Evolutionary conservation across 805 yeast species (phyloP), one percentile per base, ranked within the genome.

Genomic region (Monosporozyma aquatica): DNA sequence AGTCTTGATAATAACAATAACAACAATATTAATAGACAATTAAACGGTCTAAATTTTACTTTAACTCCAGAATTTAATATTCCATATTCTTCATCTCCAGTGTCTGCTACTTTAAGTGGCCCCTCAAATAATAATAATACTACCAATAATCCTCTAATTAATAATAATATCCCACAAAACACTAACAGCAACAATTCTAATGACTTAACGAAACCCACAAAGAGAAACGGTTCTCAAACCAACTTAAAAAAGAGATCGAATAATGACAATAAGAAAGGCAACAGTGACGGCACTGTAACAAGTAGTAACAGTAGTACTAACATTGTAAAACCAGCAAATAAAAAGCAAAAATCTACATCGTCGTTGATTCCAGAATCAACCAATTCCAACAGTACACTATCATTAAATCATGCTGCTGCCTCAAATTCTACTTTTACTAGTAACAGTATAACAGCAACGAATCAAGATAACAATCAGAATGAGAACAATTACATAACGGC

Each of bases 51-150:
- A 24, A 53, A 49, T n/a, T 53, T 56, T 39, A 43, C 56, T 10
- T 43, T 55, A 32, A 51, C 48, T 36, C 59, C 53, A 22, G 64
- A 60, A 30, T 61, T 57, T 36, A 58, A 59, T 47, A 80, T 82
- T 46, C 90, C 90, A 5, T 82, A 82, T 52, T 69, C 78, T 32
- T 72, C 82, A 21, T 87, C 90, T 5, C 90, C 90, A 0, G 90
- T 82, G 2, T 78, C 89, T 1, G 90, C 82, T 3, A 79, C 89
- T 3, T 42, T 61, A 21, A 53, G 56, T 14, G 56, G 55, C 13
- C 38, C 48, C 21, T 34, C 36, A 20, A 40, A 28, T 13, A 42
- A 38, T 18, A 33, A 32, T 38, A 37, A 34, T n/a, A 37, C 25
- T 26, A 41, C 37, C 13, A 37, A 34, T 18, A 6, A 33, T 13